These are phyloP conservation scores for Polyporus arcularius DNA, from an alignment of 768 basidiomycete species.

Conservation along the genomic window DNA sequence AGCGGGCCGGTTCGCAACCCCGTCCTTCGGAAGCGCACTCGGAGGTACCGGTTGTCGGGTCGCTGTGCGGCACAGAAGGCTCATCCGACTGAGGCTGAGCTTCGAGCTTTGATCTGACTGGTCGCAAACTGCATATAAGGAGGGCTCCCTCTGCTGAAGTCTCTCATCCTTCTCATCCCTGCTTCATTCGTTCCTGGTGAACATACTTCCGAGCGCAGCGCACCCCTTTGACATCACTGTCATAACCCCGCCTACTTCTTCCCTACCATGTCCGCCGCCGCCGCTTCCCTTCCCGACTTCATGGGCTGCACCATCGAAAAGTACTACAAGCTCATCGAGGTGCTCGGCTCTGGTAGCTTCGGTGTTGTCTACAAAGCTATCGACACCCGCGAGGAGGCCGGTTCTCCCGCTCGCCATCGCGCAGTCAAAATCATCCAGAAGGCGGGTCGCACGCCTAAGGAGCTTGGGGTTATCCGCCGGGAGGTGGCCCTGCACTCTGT, in stretches of 20 bases:
- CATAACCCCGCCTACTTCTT: not conserved
- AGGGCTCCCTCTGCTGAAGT: not conserved
- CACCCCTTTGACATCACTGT: not conserved
- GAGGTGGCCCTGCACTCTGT: conserved; percentile 63
- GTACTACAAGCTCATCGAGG: conserved; percentile 1
- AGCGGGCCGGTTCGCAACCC: no score
- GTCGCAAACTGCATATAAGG: no score
- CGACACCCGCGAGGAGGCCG: not conserved
- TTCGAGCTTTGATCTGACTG: no score
- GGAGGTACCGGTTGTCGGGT: no score
- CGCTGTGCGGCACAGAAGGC: no score
- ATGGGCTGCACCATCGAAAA: conserved; percentile 50
- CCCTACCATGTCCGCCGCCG: conserved; percentile 57
- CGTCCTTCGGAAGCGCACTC: no score
- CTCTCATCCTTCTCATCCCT: not conserved
- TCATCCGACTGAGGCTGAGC: no score
- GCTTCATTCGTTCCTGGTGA: not conserved
- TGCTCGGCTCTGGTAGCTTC: conserved; percentile 8
- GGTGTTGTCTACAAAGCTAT: conserved; percentile 11
- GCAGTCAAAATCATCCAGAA: conserved; percentile 28
- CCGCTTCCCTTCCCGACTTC: conserved; percentile 93
- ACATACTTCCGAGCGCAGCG: not conserved
- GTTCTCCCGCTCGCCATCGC: not conserved
- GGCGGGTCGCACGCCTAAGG: conserved; percentile 26
- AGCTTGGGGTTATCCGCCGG: conserved; percentile 36